Conservation (phyloP, 495 filamentous ascomycete species). For the Daldinia caldariorum region DNA sequence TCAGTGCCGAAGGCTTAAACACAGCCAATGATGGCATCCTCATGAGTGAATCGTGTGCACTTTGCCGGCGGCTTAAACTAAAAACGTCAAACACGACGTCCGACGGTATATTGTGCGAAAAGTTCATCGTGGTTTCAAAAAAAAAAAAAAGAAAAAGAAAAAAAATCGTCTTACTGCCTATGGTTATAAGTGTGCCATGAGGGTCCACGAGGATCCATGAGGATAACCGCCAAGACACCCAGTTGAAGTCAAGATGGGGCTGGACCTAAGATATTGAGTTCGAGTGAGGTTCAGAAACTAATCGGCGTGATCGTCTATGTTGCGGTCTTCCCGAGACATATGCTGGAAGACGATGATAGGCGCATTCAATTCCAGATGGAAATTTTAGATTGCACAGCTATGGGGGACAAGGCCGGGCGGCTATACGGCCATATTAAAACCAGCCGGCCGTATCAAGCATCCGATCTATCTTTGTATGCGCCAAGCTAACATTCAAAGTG, state of each 20-base stretch:
- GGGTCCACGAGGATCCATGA: conserved; percentile 23
- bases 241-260: conserved; percentile 15
- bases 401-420: conserved; percentile 33
- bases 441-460: conserved; percentile 16
- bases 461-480: conserved; percentile 32
- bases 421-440: conserved; percentile 25
- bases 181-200: conserved; percentile 31
- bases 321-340: conserved; percentile 15
- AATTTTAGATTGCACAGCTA: conserved; percentile 34
- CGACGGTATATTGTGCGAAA: conserved; percentile 30
- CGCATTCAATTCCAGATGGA: conserved; percentile 18
- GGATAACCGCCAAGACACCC: conserved; percentile 25
- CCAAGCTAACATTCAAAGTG: conserved; percentile 34
- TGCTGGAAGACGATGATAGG: conserved; percentile 22
- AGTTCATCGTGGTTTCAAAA: conserved; percentile 35
- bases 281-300: conserved; percentile 14
- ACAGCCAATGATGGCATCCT: conserved; percentile 41
- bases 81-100: conserved; percentile 26
- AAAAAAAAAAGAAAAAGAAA: conserved; percentile 21
- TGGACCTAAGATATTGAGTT: conserved; percentile 8
- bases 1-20: conserved; percentile 39
- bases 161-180: conserved; percentile 21
- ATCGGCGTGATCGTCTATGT: conserved; percentile 28
- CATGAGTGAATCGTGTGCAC: conserved; percentile 14
- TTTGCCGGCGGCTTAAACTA: conserved; percentile 18